These are phyloP conservation scores for Blastobotrys petasosporus DNA, from an alignment of 1,139 yeast genomes.

Conservation along the genomic window DNA sequence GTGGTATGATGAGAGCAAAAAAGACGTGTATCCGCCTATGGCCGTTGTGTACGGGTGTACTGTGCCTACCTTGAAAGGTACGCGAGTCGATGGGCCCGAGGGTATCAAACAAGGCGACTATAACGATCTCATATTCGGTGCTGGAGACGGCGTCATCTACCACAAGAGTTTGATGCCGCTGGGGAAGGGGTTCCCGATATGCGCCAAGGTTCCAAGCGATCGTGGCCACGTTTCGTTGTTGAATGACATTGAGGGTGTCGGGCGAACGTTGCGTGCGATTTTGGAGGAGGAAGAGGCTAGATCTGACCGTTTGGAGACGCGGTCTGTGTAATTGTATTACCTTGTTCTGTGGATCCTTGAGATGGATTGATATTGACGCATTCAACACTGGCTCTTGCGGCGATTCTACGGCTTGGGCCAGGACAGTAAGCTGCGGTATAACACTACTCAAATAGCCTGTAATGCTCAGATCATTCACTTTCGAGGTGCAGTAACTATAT, in stretches of 20 bases:
- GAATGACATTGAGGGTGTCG: conserved; percentile 68
- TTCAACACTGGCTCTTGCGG: too few relatives aligned
- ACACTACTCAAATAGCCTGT: too few relatives aligned
- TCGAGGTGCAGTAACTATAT: too few relatives aligned
- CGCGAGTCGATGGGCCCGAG: conserved; percentile 53
- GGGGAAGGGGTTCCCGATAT: conserved; percentile 58
- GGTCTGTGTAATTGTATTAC: too few relatives aligned
- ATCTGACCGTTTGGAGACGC: too few relatives aligned
- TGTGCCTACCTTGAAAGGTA: conserved; percentile 81
- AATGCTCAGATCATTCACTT: too few relatives aligned
- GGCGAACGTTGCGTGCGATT: conserved; percentile 60
- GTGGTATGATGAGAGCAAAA: conserved; percentile 44
- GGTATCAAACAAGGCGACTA: conserved; percentile 69
- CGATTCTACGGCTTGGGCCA: too few relatives aligned
- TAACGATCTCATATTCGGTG: conserved; percentile 73
- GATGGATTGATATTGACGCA: too few relatives aligned
- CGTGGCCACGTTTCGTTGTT: conserved; percentile 76
- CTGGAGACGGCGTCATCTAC: conserved; percentile 91
- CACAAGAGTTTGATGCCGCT: conserved; percentile 80
- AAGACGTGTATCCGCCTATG: conserved; percentile 66
- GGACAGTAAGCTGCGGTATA: too few relatives aligned
- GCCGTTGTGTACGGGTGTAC: conserved; percentile 73
- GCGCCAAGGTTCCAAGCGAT: conserved; percentile 58
- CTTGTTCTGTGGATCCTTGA: too few relatives aligned
- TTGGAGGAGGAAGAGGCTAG: conserved; percentile 23